Base-by-base conservation (phyloP, 495 filamentous ascomycete genomes). In the Hapsidospora chrysogenum region DNA sequence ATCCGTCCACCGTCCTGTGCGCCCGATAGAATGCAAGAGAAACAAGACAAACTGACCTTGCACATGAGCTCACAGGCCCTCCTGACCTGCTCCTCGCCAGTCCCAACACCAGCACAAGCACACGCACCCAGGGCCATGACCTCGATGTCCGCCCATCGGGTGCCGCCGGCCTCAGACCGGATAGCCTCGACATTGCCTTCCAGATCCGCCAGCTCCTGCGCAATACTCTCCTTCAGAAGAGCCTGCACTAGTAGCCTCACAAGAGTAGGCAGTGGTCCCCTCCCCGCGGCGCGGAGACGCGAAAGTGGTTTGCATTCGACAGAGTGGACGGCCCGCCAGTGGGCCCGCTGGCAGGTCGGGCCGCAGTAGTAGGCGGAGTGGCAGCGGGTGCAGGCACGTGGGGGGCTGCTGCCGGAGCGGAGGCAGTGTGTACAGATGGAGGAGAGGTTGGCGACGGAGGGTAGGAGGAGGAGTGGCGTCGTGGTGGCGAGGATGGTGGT, bases 271-370 rank as follows among this genome's bases (percentile, higher is more conserved):
- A 68, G 41, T 38, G 39, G 41, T 37, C 41, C 42, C 18, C 41
- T 42, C 9, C 29, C 38, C 15, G 31, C 32, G 10, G 40, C 36
- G 3, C 43, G 40, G 14, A 56, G 15, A 6, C 53, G 50, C 33
- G 33, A 33, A 32, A 62, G 53, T 27, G 62, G 50, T n/a, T 50
- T 48, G 47, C 72, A 76, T 46, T 69, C 66, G 19, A 38, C 38
- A 33, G 65, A 63, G 47, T 76, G 73, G 5, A 51, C 52, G 0
- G 29, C 38, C 30, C 51, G 57, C 72, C 73, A 78, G 51, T 73
- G 62, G 4, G 54, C 44, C 26, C 58, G 60, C 49, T 78, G 74
- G 42, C 74, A 78, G 9, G 43, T 36, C 1, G 42, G 19, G 29
- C 53, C 53, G 49, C 74, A 78, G 52, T 77, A 78, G 15, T 54